Evolutionary conservation across 495 filamentous ascomycete genomes (phyloP), one percentile per base, ranked within the genome.

Genomic region (Cryomyces antarcticus): DNA sequence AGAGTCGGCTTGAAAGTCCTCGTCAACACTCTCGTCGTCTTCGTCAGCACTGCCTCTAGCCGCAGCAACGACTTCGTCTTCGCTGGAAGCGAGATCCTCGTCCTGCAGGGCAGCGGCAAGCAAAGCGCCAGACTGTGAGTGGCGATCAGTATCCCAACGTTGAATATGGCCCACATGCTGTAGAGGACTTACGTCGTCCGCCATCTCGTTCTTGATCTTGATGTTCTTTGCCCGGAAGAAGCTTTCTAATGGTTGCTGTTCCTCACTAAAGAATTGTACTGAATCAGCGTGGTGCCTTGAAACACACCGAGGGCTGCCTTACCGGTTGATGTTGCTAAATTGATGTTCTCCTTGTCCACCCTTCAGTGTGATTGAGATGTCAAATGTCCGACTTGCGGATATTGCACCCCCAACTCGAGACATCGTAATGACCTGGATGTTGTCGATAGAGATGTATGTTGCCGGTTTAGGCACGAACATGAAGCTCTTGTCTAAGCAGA

Each of bases 391-490:
- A 50, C 84, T 82, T 13, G 92, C 86, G 6, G 87, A 92, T 29
- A 96, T 74, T 5, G 89, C 86, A 29, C 92, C 92, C 30, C 83
- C 84, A 24, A 99, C 87, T 54, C 89, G 82, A 13, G 86, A 94
- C 73, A 99, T 89, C 6, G 84, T 93, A 44, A 99, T 80, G 31
- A 79, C 76, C 5, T 78, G 70, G 12, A 93, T 75, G 48, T 88
- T 82, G 46, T 96, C 92, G 56, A 93, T 82, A 35, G 84, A 77
- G 31, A 99, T 86, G 62, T 93, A 96, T 2, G 87, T 93, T 0
- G 92, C 87, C 0, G 92, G 92, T 60, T 99, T 99, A 2, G 92
- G 92, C 5, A 99, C 89, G 51, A 99, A 99, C 71, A 99, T 89
- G 54, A 99, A 88, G 6, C 86, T 89, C 64, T 93, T 94, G 60